Base-by-base conservation (phyloP, 1,284 basidiomycete species). In the Cutaneotrichosporon mucoides region DNA sequence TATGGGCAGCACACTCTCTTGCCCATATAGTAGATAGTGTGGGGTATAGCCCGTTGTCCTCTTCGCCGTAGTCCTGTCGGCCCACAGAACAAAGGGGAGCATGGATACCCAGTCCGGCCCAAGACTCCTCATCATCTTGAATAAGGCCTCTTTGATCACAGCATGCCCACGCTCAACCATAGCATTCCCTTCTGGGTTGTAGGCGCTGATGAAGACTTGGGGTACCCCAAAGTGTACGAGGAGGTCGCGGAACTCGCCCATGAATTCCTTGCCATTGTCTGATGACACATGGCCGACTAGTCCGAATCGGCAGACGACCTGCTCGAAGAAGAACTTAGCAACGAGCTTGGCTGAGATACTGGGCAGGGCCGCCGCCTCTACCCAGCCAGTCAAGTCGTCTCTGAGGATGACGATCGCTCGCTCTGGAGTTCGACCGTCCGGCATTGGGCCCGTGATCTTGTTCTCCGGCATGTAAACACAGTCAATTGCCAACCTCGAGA, bases 151-250 rank as follows among this genome's bases (percentile, higher is more conserved):
- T 37, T 56, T 60, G 37, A 60, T 45, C 1, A 44, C 36, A 13
- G 24, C n/a, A 44, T 60, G 55, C 5, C 59, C 59, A 7, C 50
- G 12, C 44, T 60, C 55, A 5, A 60, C 24, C 41, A 60, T 54
- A 6, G 52, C 53, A 41, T 60, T 60, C 4, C 38, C 53, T 12
- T 35, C 15, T 1, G 53, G 58, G 35, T 60, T 9, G 42, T 60
- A 56, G 9, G 34, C 2, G 40, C 42, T 42, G 7, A 15, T 49
- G 24, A n/a, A 6, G 7, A 56, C 34, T 12, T 49, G 55, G n/a
- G 13, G 4, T 3, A 56, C 43, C n/a, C 41, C 47, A 35, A 35
- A 44, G 6, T 36, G 36, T 5, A n/a, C 38, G 2, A 56, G 12
- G 4, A 9, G 6, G 8, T 13, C 24, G 2, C 16, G 13, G 40